These are phyloP conservation scores for Stachybotrys chlorohalonatus DNA, from an alignment of 2,329 filamentous ascomycete genomes.

Conservation along the genomic window DNA sequence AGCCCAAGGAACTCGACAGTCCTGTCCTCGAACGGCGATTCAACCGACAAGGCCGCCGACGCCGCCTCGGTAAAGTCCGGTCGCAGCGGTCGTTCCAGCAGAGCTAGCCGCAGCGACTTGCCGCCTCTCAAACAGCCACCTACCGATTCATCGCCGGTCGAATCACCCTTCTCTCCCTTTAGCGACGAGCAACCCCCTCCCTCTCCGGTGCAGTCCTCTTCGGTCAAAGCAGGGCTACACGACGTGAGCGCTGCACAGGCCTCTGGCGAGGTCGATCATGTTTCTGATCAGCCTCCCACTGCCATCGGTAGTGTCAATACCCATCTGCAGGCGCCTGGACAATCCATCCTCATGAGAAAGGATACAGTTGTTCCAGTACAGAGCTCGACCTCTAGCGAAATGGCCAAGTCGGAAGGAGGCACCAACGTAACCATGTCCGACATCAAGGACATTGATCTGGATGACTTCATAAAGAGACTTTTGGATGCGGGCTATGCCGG, in stretches of 20 bases:
- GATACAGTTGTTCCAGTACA: conserved; percentile 59
- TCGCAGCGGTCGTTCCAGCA: conserved; percentile 47
- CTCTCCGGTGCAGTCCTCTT: conserved; percentile 76
- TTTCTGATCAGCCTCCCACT: conserved; percentile 81
- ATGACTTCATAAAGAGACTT: conserved; percentile 93
- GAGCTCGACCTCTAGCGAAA: conserved; percentile 32
- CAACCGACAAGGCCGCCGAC: conserved; percentile 56
- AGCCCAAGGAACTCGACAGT: conserved; percentile 72
- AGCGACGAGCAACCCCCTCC: conserved; percentile 58
- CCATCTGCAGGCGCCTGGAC: conserved; percentile 61
- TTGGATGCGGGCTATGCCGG: conserved; percentile 91
- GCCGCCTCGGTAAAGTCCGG: conserved; percentile 65
- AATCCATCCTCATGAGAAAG: conserved; percentile 82
- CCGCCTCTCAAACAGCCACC: conserved; percentile 31
- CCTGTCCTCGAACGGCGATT: conserved; percentile 50
- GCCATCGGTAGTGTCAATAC: conserved; percentile 49
- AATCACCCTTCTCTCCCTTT: conserved; percentile 34
- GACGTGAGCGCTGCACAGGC: conserved; percentile 74
- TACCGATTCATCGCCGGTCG: conserved; percentile 27
- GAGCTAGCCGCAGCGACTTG: conserved; percentile 35
- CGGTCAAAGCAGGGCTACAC: conserved; percentile 63
- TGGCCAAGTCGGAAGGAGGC: conserved; percentile 31
- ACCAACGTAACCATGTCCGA: conserved; percentile 73
- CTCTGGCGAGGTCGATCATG: conserved; percentile 84
- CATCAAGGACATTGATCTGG: conserved; percentile 85